These are phyloP conservation scores for Hamamelis virginiana DNA, from an alignment of 164 flowering plant species.

Conservation along the genomic window DNA sequence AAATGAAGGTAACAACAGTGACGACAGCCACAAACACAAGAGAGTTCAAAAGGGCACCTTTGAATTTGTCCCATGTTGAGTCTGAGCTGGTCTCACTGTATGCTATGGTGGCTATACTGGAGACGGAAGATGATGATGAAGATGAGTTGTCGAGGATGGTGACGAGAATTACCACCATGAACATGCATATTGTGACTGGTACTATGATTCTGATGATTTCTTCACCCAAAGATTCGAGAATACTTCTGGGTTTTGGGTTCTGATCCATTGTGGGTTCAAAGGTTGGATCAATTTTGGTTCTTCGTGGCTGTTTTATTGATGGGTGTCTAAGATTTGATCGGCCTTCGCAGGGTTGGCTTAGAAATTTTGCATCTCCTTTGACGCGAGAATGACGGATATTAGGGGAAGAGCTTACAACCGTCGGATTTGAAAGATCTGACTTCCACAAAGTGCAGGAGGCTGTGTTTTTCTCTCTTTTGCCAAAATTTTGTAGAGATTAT, in stretches of 20 bases:
- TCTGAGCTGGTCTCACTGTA: slow-evolving; percentile 67
- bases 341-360: background rate
- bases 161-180: slow-evolving; percentile 79
- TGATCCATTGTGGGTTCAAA: slow-evolving; percentile 38
- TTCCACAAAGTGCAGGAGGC: background rate
- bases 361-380: background rate
- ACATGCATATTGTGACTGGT: slow-evolving; percentile 92
- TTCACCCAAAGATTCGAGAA: slow-evolving; percentile 77
- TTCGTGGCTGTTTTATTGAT: background rate
- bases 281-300: slow-evolving; percentile 9
- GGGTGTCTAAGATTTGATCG: background rate
- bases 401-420: background rate
- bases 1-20: slow-evolving; percentile 67
- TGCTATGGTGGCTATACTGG: slow-evolving; percentile 68
- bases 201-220: slow-evolving; percentile 78
- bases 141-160: slow-evolving; percentile 44
- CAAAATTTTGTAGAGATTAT: no score
- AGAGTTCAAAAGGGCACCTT: slow-evolving; percentile 88
- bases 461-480: no score
- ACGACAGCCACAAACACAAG: slow-evolving; percentile 76
- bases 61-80: slow-evolving; percentile 77
- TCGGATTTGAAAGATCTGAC: background rate
- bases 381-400: background rate
- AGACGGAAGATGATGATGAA: slow-evolving; percentile 31
- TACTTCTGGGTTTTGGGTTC: slow-evolving; percentile 40